Base-by-base conservation (phyloP, 2,329 filamentous ascomycete genomes). In the Claviceps sorghi region DNA sequence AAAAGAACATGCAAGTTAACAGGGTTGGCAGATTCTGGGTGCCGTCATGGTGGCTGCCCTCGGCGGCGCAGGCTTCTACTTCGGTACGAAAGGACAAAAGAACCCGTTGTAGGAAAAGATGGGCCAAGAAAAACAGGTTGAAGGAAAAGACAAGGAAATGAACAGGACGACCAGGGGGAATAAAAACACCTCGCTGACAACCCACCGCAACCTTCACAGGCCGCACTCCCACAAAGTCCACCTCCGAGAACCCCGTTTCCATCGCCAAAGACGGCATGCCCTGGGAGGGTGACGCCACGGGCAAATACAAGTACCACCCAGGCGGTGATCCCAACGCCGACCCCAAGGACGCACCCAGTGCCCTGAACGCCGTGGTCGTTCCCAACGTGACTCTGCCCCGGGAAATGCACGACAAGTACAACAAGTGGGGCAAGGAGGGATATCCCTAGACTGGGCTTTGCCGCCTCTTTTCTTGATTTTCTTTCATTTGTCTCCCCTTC, bases 381-480 rank as follows among this genome's bases (percentile, higher is more conserved):
- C 93, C 93, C 64, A 85, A 95, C 66, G 90, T 98, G 66, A 93
- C 84, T 65, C 77, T 97, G 61, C 90, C 93, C 66, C 89, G 85
- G 88, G 79, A 84, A 64, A 81, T 96, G 58, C 93, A 98, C 75
- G 93, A 98, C 62, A 86, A 85, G 75, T 97, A 85, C 82, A 98
- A 98, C 86, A 98, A 98, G 79, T 97, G 88, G 82, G 93, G 93
- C 71, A 97, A 97, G 82, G 93, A 97, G 61, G 90, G 88, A 61
- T 97, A 86, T 73, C 69, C 69, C 60, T 87, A 36, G 75, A 67
- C 36, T 3, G 30, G 9, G 9, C 9, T 26, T 46, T 46, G 26
- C 15, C 21, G 17, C 17, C 40, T 22, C 21, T 42, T 42, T 22
- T 42, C 11, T 42, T n/a, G 17, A n/a, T 38, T n/a, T 38, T 36